A percentile compares a stretch with the other conserved stretches of the same genome.
These are phyloP conservation scores for Coemansia sp. DNA, from an alignment of 192 early-diverging fungal genomes.

Conservation along the genomic window DNA sequence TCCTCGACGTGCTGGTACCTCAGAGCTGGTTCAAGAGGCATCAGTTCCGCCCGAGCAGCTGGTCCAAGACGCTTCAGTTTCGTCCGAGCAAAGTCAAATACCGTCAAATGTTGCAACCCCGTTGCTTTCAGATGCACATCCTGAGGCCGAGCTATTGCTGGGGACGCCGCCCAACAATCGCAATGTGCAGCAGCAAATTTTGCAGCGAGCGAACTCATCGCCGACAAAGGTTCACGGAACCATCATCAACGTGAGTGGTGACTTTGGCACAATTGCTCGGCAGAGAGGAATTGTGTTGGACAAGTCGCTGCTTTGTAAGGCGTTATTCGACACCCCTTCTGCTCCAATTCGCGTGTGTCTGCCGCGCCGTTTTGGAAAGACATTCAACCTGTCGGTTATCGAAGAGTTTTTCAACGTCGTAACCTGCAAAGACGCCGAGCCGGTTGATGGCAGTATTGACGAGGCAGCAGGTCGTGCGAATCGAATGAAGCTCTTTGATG, in stretches of 20 bases:
- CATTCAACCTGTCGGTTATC: constrained; percentile 25
- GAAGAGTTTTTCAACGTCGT: constrained; percentile 25
- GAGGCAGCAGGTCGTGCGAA: too few species aligned
- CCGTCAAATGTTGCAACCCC: too few species aligned
- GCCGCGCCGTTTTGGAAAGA: constrained; percentile 21
- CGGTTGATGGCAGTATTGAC: background rate
- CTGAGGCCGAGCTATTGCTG: background rate
- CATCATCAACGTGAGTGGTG: background rate
- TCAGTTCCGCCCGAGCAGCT: background rate
- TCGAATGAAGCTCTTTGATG: too few species aligned
- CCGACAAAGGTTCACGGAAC: constrained; percentile 10
- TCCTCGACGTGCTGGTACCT: background rate
- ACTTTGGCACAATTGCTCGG: constrained; percentile 14
- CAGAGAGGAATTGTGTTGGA: constrained; percentile 4
- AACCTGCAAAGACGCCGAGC: background rate
- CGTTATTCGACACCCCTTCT: background rate
- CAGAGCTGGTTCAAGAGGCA: background rate
- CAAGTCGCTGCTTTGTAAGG: constrained; percentile 15
- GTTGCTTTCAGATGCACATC: too few species aligned
- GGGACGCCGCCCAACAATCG: background rate
- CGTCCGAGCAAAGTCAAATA: background rate
- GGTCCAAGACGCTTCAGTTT: too few species aligned
- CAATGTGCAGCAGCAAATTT: background rate
- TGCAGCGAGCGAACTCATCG: background rate
- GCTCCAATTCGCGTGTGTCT: constrained; percentile 5